phyloP scores from a whole-genome alignment of 208 protist species.

The Trypanosoma platydactyli region DNA sequence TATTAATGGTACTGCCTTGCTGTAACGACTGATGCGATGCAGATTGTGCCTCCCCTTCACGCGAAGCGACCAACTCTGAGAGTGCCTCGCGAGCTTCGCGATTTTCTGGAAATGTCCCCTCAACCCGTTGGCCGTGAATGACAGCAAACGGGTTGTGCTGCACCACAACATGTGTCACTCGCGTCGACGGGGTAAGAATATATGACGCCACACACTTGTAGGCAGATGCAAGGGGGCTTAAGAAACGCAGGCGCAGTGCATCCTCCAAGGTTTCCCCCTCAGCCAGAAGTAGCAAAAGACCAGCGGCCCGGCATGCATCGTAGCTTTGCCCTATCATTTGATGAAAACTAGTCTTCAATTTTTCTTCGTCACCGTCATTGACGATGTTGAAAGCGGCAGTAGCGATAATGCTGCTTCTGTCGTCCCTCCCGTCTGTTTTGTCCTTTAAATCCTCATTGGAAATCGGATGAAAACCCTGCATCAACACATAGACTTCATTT shows the following conservation, averaged over 20 bases:
- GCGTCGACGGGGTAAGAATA: neutral
- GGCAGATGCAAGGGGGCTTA: conserved; percentile 27
- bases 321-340: conserved; percentile 9
- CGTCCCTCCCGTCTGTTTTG: neutral
- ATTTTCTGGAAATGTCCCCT: conserved; percentile 48
- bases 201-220: conserved; percentile 7
- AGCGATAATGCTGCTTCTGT: too few relatives aligned
- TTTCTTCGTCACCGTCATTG: conserved; percentile 23
- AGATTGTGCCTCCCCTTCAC: conserved; percentile 30
- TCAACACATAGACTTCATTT: conserved; percentile 31
- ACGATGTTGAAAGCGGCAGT: neutral
- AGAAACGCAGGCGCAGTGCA: conserved; percentile 24
- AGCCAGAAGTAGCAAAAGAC: conserved; percentile 1
- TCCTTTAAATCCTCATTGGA: conserved; percentile 15
- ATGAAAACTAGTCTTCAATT: conserved; percentile 13
- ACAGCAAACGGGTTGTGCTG: conserved; percentile 65
- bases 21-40: conserved; percentile 6
- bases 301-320: conserved; percentile 9
- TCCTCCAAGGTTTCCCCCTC: conserved; percentile 19
- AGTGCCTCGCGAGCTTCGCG: conserved; percentile 29
- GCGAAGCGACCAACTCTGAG: conserved; percentile 20
- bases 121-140: conserved; percentile 69
- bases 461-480: neutral
- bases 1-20: neutral
- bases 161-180: conserved; percentile 22